Base-by-base conservation (phyloP, 179 eudicot species). In the Beta macrorhiza region DNA sequence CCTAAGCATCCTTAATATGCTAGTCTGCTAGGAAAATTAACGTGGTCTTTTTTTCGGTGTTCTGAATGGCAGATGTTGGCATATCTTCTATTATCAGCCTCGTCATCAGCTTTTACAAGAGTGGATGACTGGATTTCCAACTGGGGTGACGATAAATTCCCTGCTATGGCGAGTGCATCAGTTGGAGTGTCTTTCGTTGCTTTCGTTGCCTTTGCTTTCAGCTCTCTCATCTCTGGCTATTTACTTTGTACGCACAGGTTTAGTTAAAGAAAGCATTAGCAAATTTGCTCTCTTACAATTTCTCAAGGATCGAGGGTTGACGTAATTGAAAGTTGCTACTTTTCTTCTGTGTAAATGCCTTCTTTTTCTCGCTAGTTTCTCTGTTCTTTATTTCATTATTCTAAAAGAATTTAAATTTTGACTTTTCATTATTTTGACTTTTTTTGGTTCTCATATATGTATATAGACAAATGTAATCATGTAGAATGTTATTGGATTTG, bases 101-200 rank as follows among this genome's bases (percentile, higher is more conserved):
- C 87, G 16, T 82, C 87, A 17, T 85, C 87, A 19, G 87, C 87
- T 63, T 82, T 79, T 64, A 85, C 87, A 4, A 81, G 87, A 29
- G 81, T 85, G 13, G 87, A 85, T 76, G 87, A 85, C 83, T 85
- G 87, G 87, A 82, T 85, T 17, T 85, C 85, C 5, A 85, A 85
- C 73, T 85, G 87, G 87, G 87, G 87, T 29, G 61, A 65, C 53
- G 87, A 85, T 67, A 82, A 85, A 56, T 85, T 85, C 67, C 87
- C 87, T 0, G 75, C 87, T 45, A 82, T 85, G 87, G 87, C 87
- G 14, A 82, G 79, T 76, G 87, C 87, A 45, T 85, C 87, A 56
- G 83, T 85, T 37, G 87, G 87, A 76, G 83, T 85, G 13, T 85
- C 87, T 56, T 79, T 85, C 61, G 51, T 85, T 56, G 83, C 87